Evolutionary conservation across 2,329 filamentous ascomycete species (phyloP), one percentile per base, ranked within the genome.

Genomic region (Fusarium foetens): DNA sequence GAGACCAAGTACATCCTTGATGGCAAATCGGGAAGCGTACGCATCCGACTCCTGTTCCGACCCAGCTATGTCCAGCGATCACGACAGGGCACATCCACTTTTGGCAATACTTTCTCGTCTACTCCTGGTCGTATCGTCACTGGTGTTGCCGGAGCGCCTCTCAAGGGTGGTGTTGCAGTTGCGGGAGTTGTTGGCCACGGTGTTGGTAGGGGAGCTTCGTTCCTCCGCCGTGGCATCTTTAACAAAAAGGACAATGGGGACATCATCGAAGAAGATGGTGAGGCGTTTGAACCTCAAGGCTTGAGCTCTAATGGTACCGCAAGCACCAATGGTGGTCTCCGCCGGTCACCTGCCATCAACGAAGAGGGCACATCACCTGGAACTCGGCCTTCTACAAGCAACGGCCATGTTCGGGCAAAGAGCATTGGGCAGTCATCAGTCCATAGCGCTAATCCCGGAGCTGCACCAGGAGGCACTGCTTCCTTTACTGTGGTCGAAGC

Each of bases 71-170:
- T 99, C 67, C 93, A 92, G 19, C 91, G 96, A 61, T 89, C 93
- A 17, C 89, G 94, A 53, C 94, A 98, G 81, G 96, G 96, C 57
- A 96, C 94, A 1, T 94, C 94, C 1, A 98, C 95, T 2, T 97
- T 99, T 84, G 92, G 92, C 1, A 95, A 95, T 36, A 97, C 94
- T 2, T 98, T 98, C 80, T 92, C 91, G 8, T 92, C 91, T 9
- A 87, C 91, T 3, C 94, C 96, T 33, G 93, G 93, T 52, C 95
- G 95, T 82, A 94, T 99, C 66, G 93, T 98, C 65, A 92, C 91
- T 17, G 90, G 90, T 70, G 90, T 92, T 58, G 91, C 90, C 33
- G 95, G 95, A 41, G 96, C 92, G 23, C 97, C 96, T n/a, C 92
- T 99, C 82, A 98, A 98, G 84, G 95, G 94, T 39, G 93, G 93